A percentile compares a stretch with the other conserved stretches of the same genome.
phyloP scores from a whole-genome alignment of 1,139 yeast genomes.

The Diutina sp. region DNA sequence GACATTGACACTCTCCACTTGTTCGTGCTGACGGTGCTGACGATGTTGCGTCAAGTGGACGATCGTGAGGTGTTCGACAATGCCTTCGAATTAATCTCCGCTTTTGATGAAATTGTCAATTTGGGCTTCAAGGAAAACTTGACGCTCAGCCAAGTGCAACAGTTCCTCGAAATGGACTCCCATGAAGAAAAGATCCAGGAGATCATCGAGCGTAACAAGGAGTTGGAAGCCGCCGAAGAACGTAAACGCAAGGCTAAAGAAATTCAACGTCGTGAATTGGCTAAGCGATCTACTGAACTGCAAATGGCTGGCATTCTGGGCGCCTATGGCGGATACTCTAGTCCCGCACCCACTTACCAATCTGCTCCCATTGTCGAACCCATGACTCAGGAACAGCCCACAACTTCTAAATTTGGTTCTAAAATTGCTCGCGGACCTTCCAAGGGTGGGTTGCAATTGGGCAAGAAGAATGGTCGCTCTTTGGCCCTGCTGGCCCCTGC shows the following conservation, averaged over 20 bases:
- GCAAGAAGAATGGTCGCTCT: constrained; percentile 37
- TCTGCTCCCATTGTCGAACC: constrained; percentile 1
- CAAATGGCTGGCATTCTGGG: constrained; percentile 3
- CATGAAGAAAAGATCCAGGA: constrained; percentile 98
- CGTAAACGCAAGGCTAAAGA: constrained; percentile 94
- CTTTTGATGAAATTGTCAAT: constrained; percentile 87
- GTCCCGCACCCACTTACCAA: constrained; percentile 9
- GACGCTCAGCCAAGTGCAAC: constrained; percentile 69
- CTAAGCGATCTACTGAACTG: constrained; percentile 38
- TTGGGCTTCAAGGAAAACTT: constrained; percentile 88
- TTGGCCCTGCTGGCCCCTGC: constrained; percentile 10
- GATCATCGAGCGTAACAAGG: constrained; percentile 93
- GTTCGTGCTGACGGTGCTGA: constrained; percentile 71
- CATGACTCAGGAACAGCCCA: neutral
- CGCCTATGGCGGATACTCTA: neutral
- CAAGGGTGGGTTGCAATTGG: constrained; percentile 60
- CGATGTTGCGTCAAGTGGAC: constrained; percentile 60
- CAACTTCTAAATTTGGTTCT: neutral
- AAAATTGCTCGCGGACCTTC: constrained; percentile 20
- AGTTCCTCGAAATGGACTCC: constrained; percentile 93
- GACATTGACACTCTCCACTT: constrained; percentile 88
- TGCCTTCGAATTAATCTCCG: constrained; percentile 81
- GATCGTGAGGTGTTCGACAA: constrained; percentile 75
- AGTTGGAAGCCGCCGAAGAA: constrained; percentile 93
- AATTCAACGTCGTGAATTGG: constrained; percentile 78